These are phyloP conservation scores for Lipomyces orientalis DNA, from an alignment of 805 yeast genomes.

Conservation along the genomic window DNA sequence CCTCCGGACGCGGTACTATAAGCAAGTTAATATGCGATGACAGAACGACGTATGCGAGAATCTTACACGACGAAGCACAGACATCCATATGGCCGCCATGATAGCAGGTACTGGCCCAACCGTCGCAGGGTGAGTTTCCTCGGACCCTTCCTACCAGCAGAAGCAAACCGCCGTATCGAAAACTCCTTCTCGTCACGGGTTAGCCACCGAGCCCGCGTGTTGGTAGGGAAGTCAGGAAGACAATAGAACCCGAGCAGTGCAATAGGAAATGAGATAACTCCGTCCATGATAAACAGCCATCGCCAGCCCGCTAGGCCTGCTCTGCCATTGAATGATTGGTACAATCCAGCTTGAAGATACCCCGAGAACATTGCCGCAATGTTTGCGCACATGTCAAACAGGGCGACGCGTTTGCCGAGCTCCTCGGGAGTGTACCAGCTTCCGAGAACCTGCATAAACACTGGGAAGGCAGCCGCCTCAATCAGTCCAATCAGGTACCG, in stretches of 20 bases:
- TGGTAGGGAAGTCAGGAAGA: conserved; percentile 59
- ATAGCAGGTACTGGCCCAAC: conserved; percentile 4
- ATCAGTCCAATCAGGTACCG: conserved; percentile 71
- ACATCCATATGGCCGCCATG: conserved; percentile 21
- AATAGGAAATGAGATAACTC: conserved; percentile 51
- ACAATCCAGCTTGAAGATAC: conserved; percentile 52
- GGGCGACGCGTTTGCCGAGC: conserved; percentile 51
- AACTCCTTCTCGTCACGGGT: conserved; percentile 14
- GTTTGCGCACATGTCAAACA: conserved; percentile 49
- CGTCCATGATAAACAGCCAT: conserved; percentile 71
- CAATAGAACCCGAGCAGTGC: conserved; percentile 50
- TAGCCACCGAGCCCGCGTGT: conserved; percentile 26
- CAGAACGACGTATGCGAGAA: not conserved
- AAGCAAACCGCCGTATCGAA: conserved; percentile 26
- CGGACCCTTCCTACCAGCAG: conserved; percentile 19
- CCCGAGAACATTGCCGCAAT: conserved; percentile 54
- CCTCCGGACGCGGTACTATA: conserved; percentile 4
- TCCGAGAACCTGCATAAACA: conserved; percentile 49
- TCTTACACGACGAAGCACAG: conserved; percentile 1
- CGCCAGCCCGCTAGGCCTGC: conserved; percentile 63
- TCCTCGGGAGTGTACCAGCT: conserved; percentile 63
- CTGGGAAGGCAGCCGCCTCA: conserved; percentile 72
- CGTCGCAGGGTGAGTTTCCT: conserved; percentile 24
- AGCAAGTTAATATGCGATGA: conserved; percentile 7
- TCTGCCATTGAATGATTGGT: conserved; percentile 51